Evolutionary conservation across 2,329 filamentous ascomycete genomes (phyloP).

Genomic region (Aciculosporium take): DNA sequence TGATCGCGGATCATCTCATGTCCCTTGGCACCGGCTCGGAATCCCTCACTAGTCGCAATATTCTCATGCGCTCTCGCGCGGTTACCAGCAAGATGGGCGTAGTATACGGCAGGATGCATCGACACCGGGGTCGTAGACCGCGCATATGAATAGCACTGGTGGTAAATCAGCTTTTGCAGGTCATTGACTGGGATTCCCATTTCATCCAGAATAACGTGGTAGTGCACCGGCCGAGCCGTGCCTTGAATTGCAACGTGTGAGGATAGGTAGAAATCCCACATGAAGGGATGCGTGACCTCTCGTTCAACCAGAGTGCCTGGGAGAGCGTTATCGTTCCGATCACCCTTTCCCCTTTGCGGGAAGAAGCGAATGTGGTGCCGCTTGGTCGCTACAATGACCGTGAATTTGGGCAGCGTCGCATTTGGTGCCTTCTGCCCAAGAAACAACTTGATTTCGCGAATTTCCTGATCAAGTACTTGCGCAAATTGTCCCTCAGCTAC

Average conservation of each 20-base stretch:
- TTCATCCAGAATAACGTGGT: conserved; percentile 80
- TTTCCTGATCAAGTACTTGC: conserved; percentile 66
- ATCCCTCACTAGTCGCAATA: conserved; percentile 28
- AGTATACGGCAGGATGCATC: conserved; percentile 81
- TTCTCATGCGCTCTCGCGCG: conserved; percentile 65
- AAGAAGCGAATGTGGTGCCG: conserved; percentile 92
- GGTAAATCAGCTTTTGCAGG: conserved; percentile 80
- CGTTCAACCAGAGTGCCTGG: conserved; percentile 79
- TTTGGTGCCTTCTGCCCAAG: conserved; percentile 28
- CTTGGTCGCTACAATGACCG: conserved; percentile 81
- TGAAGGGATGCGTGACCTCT: conserved; percentile 80
- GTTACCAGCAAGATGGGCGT: conserved; percentile 76
- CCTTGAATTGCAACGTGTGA: conserved; percentile 72
- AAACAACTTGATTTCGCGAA: conserved; percentile 51
- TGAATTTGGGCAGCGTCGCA: conserved; percentile 47
- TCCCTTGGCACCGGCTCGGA: conserved; percentile 29
- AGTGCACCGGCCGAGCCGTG: conserved; percentile 83
- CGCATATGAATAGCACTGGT: conserved; percentile 87
- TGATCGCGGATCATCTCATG: conserved; percentile 25
- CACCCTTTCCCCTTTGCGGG: conserved; percentile 45
- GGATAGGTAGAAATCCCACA: conserved; percentile 69
- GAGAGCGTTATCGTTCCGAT: conserved; percentile 67
- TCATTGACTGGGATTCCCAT: conserved; percentile 50
- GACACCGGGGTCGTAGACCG: conserved; percentile 89
- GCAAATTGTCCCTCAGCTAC: conserved; percentile 77